Base-by-base conservation (phyloP, 2,329 filamentous ascomycete species). In the Tolypocladium album region DNA sequence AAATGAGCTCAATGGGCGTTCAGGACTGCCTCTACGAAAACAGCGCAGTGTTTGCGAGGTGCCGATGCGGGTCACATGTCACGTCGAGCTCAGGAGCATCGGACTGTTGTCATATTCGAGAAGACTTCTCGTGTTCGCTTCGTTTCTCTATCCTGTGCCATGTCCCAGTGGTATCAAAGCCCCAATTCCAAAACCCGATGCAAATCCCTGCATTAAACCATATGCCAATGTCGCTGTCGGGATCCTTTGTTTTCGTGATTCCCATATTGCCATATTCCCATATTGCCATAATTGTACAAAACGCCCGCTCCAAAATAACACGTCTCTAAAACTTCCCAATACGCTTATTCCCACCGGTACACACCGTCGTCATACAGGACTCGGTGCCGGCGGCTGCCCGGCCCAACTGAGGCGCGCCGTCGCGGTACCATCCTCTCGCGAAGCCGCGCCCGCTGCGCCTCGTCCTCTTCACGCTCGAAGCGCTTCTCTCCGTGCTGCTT, bases 401-500 rank as follows among this genome's bases (percentile, higher is more conserved):
- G 67, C 22, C 71, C 72, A 13, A 76, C 70, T 2, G 72, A 72
- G 3, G 74, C 69, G 1, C 73, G 69, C 22, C 74, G 72, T 47
- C 66, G 67, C 4, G 74, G 75, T 63, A 71, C 70, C 70, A 77
- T 73, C 24, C 76, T 72, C 66, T 79, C 74, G 60, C 64, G 70
- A 2, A 79, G 69, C 42, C 76, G 72, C 56, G 70, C 69, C 15
- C 66, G 69, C 68, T 75, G 72, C 2, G 72, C 75, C 61, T 77
- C 75, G 22, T 74, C 71, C 57, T 76, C 72, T 53, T 68, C 67
- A 58, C 64, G 64, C 60, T 69, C 66, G n/a, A 42, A 40, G 13
- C 58, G 61, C 53, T 71, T 70, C 59, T 70, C 69, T 55, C 69
- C 69, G 2, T 70, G 72, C 1, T 66, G 68, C 64, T 66, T 66